These are phyloP conservation scores for Candida pseudoviswanathii DNA, from an alignment of 1,139 yeast species.

Conservation along the genomic window DNA sequence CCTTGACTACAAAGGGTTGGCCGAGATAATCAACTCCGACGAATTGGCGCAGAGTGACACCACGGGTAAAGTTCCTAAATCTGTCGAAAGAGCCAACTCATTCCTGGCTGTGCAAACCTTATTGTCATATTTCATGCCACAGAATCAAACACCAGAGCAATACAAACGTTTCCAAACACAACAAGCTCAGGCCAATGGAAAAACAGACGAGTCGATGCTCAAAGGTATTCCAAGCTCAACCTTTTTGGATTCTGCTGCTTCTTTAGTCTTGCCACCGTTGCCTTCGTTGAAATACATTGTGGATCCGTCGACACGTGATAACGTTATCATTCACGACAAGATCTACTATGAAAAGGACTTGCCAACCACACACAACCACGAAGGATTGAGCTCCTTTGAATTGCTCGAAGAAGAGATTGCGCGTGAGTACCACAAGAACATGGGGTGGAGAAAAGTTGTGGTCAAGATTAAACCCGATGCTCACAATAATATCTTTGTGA, in stretches of 20 bases:
- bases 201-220: slow-evolving; percentile 5
- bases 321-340: slow-evolving; percentile 44
- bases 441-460: slow-evolving; percentile 91
- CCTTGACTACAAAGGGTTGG: slow-evolving; percentile 54
- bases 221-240: slow-evolving; percentile 65
- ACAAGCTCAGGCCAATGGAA: neutral
- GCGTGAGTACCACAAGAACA: slow-evolving; percentile 78
- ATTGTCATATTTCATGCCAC: slow-evolving; percentile 48
- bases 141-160: slow-evolving; percentile 28
- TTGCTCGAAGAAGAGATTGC: slow-evolving; percentile 81
- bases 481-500: slow-evolving; percentile 87
- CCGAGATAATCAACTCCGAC: slow-evolving; percentile 40
- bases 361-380: slow-evolving; percentile 18
- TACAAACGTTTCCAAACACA: slow-evolving; percentile 36
- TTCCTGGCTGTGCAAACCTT: slow-evolving; percentile 46
- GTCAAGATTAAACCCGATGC: slow-evolving; percentile 91
- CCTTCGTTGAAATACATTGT: slow-evolving; percentile 73
- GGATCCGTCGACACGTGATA: slow-evolving; percentile 52
- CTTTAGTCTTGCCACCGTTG: slow-evolving; percentile 81
- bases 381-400: slow-evolving; percentile 21
- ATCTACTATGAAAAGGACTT: slow-evolving; percentile 39
- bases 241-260: slow-evolving; percentile 79
- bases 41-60: slow-evolving; percentile 8
- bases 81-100: slow-evolving; percentile 12
- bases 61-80: slow-evolving; percentile 12